Base-by-base conservation (phyloP, 2,329 filamentous ascomycete species). In the Apiospora marii region DNA sequence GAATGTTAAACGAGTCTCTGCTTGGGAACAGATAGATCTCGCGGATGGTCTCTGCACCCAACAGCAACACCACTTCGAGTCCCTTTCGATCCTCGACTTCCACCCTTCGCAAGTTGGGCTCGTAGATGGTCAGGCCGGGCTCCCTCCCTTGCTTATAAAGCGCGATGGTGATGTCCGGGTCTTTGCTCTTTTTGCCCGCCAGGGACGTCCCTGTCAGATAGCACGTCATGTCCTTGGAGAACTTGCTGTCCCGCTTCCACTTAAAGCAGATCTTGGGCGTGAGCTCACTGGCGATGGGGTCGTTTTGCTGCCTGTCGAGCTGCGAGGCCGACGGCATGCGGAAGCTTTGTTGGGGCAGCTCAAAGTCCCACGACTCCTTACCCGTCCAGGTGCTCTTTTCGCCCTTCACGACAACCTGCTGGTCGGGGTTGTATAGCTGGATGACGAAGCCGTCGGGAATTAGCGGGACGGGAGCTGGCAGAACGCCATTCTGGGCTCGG, bases 1-100 rank as follows among this genome's bases (percentile, higher is more conserved):
- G 83, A 49, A 95, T 87, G 80, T 98, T 96, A 84, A 98, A 98
- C 5, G 91, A 87, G 76, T 97, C 93, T 24, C 89, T 88, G 71
- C 91, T 89, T 5, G 91, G 88, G 73, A 88, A 85, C 41, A 92
- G 85, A 77, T 89, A 92, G 53, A 93, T 84, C 76, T 93, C 91
- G 61, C 89, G 87, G 73, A 93, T 91, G 44, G 91, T 88, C 76
- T 91, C 88, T 0, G 90, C 89, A 41, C 89, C 86, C 27, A 93
- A 82, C 27, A 92, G 80, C 24, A 98, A 83, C 1, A 95, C 92
- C 0, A 98, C 89, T 80, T 99, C 96, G 4, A 98, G 85, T 0
- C 96, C 96, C 82, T 98, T 98, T 72, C 93, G 91, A 82, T 99
- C 96, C 81, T 99, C 95, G 74, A 98, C 91, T 61, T 98, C 95